Evolutionary conservation across 169 alveolate genomes (phyloP), one percentile per base, ranked within the genome.

Genomic region (Cryptosporidium baileyi): DNA sequence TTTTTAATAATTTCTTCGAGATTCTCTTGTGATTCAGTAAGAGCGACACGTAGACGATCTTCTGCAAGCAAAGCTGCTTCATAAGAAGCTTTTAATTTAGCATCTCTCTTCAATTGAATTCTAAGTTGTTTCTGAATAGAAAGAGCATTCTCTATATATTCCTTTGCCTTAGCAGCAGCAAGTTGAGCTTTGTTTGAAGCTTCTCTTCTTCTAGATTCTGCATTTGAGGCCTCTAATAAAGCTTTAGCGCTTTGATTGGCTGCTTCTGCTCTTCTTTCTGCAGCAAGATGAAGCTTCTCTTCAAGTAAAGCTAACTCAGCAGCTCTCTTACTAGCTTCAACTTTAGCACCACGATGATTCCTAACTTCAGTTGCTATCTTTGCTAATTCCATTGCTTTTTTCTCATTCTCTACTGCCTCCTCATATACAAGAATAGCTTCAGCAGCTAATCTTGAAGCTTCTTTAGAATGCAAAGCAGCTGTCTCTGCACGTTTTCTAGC

Each of bases 111-210:
- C 24, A 74, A 38, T 9, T 74, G 63, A 19, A 19, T 9, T 28
- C 28, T 74, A 3, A 74, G 67, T 19, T 74, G 85, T 36, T 59
- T 51, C 34, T 74, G 85, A 24, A 74, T 51, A 28, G 49, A 54
- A 4, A 74, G 17, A 24, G 85, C 85, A 34, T 26, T 32, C 26
- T 24, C 36, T 4, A 74, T 57, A 17, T 51, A 41, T 1, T 74
- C 74, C 4, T 67, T 57, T 7, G 85, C 85, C 67, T 40, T 74
- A 57, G 17, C 60, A n/a, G 85, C 85, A 1, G 85, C 85, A 1
- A 17, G 2, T 3, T 28, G 32, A 7, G 85, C 85, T 15, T 11
- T 51, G 32, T 36, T 11, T 17, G 85, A 51, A n/a, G 67, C 65
- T 9, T 74, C 67, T 32, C 85, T 74, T 36, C 85, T 52, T 0